Conservation (phyloP, 176 grass and related monocot genomes). For the Zoysia japonica region DNA sequence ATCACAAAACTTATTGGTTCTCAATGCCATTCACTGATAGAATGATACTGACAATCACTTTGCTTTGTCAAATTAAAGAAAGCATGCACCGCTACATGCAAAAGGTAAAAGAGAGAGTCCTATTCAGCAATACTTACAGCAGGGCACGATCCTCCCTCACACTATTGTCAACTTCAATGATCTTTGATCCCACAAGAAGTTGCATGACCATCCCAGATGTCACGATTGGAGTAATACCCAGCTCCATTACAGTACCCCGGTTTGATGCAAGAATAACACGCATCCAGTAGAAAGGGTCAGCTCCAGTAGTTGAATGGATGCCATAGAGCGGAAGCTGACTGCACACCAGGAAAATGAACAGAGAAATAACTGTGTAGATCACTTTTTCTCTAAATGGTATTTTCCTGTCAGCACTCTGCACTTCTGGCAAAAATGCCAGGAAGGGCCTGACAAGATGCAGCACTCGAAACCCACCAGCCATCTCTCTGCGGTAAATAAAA, state of each 20-base stretch:
- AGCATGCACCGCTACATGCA: background rate
- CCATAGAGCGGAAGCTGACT: conserved; percentile 80
- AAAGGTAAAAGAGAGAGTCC: background rate
- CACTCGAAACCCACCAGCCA: conserved; percentile 69
- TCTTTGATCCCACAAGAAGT: conserved; percentile 57
- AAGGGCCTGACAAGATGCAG: conserved; percentile 78
- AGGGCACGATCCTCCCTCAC: conserved; percentile 76
- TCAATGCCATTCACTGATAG: background rate
- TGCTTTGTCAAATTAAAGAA: background rate
- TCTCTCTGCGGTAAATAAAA: conserved; percentile 27
- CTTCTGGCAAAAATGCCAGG: conserved; percentile 75
- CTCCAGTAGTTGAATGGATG: background rate
- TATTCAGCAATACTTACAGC: conserved; percentile 54
- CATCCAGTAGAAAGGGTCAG: background rate
- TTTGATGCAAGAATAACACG: conserved; percentile 61
- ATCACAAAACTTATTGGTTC: background rate
- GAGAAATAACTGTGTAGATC: conserved; percentile 75
- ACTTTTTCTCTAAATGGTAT: conserved; percentile 84
- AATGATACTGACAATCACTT: background rate
- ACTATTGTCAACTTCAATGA: conserved; percentile 83
- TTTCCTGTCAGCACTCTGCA: conserved; percentile 73
- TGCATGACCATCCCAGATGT: conserved; percentile 61
- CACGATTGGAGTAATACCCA: conserved; percentile 61
- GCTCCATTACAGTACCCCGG: conserved; percentile 60
- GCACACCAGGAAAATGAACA: conserved; percentile 79